Evolutionary conservation across 2,329 filamentous ascomycete species (phyloP).

Genomic region (Ambrosiella xylebori): DNA sequence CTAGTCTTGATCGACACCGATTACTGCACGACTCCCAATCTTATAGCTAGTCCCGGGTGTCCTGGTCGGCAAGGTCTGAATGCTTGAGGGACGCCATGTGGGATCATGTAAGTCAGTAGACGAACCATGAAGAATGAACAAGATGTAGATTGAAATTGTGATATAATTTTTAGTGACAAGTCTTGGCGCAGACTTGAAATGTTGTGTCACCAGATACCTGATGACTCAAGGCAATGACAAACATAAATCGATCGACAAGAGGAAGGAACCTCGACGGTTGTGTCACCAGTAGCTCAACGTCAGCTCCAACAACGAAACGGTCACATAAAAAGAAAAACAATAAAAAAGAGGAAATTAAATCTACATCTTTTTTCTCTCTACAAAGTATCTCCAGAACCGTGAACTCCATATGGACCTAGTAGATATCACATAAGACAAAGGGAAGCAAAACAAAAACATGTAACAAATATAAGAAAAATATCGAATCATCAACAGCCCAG

Average conservation of each 20-base stretch:
- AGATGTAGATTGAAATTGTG: too few relatives aligned
- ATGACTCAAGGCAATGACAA: too few relatives aligned
- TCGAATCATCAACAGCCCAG: not conserved
- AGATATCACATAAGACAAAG: conserved; percentile 2
- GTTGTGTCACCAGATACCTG: too few relatives aligned
- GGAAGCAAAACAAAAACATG: not conserved
- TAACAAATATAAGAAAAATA: not conserved
- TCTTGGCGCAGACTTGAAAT: too few relatives aligned
- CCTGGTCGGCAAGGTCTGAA: not conserved
- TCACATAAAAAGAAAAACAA: not conserved
- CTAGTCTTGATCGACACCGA: not conserved
- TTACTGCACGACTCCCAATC: not conserved
- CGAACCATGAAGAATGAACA: too few relatives aligned
- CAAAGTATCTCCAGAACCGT: conserved; percentile 1
- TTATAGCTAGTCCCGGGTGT: not conserved
- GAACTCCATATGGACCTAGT: not conserved
- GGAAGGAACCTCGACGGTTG: not conserved
- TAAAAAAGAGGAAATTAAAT: not conserved
- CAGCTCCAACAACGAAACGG: not conserved
- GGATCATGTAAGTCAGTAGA: not conserved
- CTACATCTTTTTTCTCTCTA: not conserved
- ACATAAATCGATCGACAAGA: not conserved
- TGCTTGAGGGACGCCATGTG: not conserved
- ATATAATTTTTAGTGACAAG: too few relatives aligned
- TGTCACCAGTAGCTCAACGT: not conserved